A percentile compares a stretch with the other conserved stretches of the same genome.
Evolutionary conservation across 2,329 filamentous ascomycete genomes (phyloP).

Genomic region (Xylaria sp.): DNA sequence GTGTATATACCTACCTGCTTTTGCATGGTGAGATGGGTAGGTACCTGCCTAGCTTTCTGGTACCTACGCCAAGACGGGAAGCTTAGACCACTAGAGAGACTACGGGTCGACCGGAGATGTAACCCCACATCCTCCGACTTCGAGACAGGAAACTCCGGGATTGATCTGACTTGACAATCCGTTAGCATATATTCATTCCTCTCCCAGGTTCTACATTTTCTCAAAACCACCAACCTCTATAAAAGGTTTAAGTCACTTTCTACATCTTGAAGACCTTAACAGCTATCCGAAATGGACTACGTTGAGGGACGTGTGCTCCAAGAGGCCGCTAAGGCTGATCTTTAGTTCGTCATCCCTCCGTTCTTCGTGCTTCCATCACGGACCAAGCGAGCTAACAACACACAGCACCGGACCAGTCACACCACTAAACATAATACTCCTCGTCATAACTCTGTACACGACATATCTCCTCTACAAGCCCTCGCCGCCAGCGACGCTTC

Average conservation of each 20-base stretch:
- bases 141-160: slow-evolving; percentile 23
- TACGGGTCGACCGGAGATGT: slow-evolving; percentile 15
- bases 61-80: too few relatives aligned
- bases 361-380: slow-evolving; percentile 1
- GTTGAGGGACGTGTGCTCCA: slow-evolving; percentile 66
- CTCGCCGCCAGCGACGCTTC: slow-evolving; percentile 57
- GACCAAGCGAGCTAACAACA: slow-evolving; percentile 15
- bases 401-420: slow-evolving; percentile 61
- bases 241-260: neutral
- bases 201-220: neutral
- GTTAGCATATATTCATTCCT: neutral
- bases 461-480: slow-evolving; percentile 66
- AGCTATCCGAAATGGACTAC: slow-evolving; percentile 62
- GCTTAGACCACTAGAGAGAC: slow-evolving; percentile 18
- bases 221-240: slow-evolving; percentile 1
- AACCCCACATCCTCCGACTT: slow-evolving; percentile 28
- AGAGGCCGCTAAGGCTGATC: slow-evolving; percentile 56
- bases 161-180: slow-evolving; percentile 2
- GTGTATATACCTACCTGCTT: too few relatives aligned
- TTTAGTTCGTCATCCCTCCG: slow-evolving; percentile 29
- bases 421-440: slow-evolving; percentile 71
- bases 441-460: slow-evolving; percentile 66
- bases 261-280: neutral
- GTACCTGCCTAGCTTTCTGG: too few relatives aligned
- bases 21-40: too few relatives aligned